A percentile compares a stretch with the other conserved stretches of the same genome.
Evolutionary conservation across 345 rosid genomes (phyloP).

Genomic region (Linum lewisii): DNA sequence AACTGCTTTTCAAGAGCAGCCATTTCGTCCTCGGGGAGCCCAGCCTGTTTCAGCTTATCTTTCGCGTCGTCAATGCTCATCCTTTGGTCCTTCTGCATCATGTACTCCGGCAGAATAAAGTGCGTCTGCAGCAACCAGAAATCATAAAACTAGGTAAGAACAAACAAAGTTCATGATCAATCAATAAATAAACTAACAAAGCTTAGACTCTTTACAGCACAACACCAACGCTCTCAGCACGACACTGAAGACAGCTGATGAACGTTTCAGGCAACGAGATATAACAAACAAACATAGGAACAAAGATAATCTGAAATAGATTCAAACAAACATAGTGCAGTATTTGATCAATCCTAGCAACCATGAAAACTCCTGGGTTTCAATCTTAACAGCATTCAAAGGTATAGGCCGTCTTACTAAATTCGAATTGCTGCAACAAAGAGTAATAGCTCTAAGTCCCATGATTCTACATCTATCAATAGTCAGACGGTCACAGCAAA

Average conservation of each 20-base stretch:
- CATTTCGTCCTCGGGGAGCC: constrained; percentile 85
- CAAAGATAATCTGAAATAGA: neutral
- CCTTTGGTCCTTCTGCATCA: constrained; percentile 83
- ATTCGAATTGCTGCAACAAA: too few relatives aligned
- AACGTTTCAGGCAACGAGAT: too few relatives aligned
- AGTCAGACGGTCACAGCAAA: neutral
- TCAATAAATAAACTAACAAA: constrained; percentile 3
- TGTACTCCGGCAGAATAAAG: constrained; percentile 77
- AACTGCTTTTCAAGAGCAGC: constrained; percentile 81
- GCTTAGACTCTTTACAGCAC: neutral
- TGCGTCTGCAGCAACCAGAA: constrained; percentile 45
- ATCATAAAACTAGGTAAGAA: neutral
- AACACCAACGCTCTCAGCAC: too few relatives aligned
- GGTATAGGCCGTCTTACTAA: too few relatives aligned
- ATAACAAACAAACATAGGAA: too few relatives aligned
- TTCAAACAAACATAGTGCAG: too few relatives aligned
- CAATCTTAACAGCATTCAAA: too few relatives aligned
- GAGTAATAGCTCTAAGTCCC: too few relatives aligned
- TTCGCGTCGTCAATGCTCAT: constrained; percentile 73
- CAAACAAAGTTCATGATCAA: constrained; percentile 1
- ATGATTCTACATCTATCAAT: too few relatives aligned
- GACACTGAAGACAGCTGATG: too few relatives aligned
- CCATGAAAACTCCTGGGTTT: too few relatives aligned
- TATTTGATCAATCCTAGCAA: too few relatives aligned
- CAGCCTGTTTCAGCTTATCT: constrained; percentile 79